These are phyloP conservation scores for Gypsophila paniculata DNA, from an alignment of 179 eudicot genomes.

Conservation along the genomic window DNA sequence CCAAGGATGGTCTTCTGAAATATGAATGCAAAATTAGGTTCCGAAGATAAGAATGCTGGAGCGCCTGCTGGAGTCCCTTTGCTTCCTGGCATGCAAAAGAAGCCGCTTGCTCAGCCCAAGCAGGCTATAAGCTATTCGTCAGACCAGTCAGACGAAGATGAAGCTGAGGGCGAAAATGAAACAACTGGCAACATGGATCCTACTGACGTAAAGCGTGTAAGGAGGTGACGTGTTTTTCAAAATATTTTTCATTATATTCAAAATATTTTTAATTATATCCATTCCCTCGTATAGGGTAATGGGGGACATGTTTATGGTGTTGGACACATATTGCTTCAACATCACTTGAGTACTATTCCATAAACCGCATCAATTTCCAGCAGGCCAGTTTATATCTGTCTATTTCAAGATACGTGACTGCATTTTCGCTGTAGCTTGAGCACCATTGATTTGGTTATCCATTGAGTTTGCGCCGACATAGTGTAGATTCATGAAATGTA, in stretches of 20 bases:
- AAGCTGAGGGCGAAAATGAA: slow-evolving; percentile 77
- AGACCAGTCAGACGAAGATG: slow-evolving; percentile 89
- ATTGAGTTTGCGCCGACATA: background rate
- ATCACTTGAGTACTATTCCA: background rate
- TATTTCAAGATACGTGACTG: background rate
- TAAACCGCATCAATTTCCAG: background rate
- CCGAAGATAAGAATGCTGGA: slow-evolving; percentile 51
- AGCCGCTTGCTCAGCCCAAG: slow-evolving; percentile 52
- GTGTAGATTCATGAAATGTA: background rate
- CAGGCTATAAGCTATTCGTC: slow-evolving; percentile 86
- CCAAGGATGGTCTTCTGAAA: background rate
- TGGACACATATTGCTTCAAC: background rate
- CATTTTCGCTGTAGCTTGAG: background rate
- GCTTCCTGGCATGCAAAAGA: slow-evolving; percentile 55
- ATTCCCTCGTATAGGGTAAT: background rate
- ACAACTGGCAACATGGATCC: slow-evolving; percentile 54
- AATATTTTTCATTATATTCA: background rate
- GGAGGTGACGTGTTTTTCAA: slow-evolving; percentile 50
- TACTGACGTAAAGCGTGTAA: slow-evolving; percentile 73
- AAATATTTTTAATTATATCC: no score
- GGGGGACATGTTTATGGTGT: background rate
- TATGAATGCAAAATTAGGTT: slow-evolving; percentile 28
- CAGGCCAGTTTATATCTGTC: background rate
- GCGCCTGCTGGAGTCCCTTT: slow-evolving; percentile 53
- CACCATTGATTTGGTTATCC: background rate